A percentile compares a stretch with the other conserved stretches of the same genome.
Evolutionary conservation across 345 rosid genomes (phyloP).

Genomic region (Lepidium sativum): DNA sequence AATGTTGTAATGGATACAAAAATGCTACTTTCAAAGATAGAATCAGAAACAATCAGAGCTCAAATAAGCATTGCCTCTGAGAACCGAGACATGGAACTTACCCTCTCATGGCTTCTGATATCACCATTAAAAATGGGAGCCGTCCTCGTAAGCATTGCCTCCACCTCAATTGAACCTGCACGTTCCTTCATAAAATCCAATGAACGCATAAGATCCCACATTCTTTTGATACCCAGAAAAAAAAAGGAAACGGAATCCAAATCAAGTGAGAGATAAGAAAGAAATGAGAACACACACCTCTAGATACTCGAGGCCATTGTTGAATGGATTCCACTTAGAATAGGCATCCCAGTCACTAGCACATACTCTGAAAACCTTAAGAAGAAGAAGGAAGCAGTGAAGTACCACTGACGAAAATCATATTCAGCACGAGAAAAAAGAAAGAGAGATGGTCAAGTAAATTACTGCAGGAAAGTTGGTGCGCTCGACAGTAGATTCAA

Average conservation of each 20-base stretch:
- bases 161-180: constrained; percentile 55
- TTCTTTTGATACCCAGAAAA: not conserved
- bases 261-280: not conserved
- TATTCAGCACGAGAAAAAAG: not conserved
- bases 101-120: constrained; percentile 89
- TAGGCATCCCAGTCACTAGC: constrained; percentile 57
- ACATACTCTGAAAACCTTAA: constrained; percentile 56
- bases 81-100: constrained; percentile 17
- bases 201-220: not conserved
- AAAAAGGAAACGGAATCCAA: not conserved
- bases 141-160: constrained; percentile 65
- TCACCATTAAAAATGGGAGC: constrained; percentile 77
- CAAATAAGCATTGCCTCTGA: too few species aligned
- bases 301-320: constrained; percentile 68
- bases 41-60: not conserved
- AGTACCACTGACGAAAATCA: not conserved
- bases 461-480: constrained; percentile 62
- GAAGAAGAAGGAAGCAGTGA: not conserved
- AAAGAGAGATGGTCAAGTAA: not conserved
- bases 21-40: not conserved
- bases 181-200: constrained; percentile 44
- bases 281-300: constrained; percentile 47
- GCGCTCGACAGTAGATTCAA: constrained; percentile 55
- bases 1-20: not conserved
- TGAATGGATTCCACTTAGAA: constrained; percentile 57